Percentiles rank a stretch among this genome's conserved stretches.
phyloP scores from a whole-genome alignment of 345 rosid genomes.

The Aurinia saxatilis region DNA sequence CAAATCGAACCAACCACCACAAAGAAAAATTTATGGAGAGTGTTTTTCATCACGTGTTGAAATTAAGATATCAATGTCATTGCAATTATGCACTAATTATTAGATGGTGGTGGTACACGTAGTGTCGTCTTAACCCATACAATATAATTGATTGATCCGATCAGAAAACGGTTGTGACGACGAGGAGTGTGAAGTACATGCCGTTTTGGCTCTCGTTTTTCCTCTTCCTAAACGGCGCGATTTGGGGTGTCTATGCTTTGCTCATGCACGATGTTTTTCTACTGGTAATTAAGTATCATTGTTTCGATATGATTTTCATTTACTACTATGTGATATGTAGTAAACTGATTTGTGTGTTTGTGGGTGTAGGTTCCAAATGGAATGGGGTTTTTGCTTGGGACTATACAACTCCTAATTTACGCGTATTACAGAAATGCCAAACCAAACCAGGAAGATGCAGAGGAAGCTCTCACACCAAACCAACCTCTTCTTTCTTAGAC shows the following conservation, averaged over 20 bases:
- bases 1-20: neutral
- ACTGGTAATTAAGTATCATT: slow-evolving; percentile 32
- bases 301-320: neutral
- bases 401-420: slow-evolving; percentile 47
- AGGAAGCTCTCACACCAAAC: slow-evolving; percentile 15
- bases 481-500: slow-evolving; percentile 20
- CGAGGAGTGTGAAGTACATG: slow-evolving; percentile 65
- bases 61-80: neutral
- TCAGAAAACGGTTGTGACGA: slow-evolving; percentile 70
- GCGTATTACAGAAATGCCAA: slow-evolving; percentile 45
- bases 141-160: neutral
- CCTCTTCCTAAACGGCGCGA: slow-evolving; percentile 55
- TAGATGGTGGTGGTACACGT: neutral
- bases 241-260: slow-evolving; percentile 59
- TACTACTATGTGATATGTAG: neutral
- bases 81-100: neutral
- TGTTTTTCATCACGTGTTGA: slow-evolving; percentile 3
- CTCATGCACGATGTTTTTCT: slow-evolving; percentile 45
- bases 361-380: slow-evolving; percentile 66
- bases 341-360: neutral
- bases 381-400: slow-evolving; percentile 52
- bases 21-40: neutral
- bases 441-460: slow-evolving; percentile 14
- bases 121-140: neutral
- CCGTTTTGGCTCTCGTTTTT: slow-evolving; percentile 65